Evolutionary conservation across 768 basidiomycete genomes (phyloP).

Genomic region (Boletus rufocinnamomeus): DNA sequence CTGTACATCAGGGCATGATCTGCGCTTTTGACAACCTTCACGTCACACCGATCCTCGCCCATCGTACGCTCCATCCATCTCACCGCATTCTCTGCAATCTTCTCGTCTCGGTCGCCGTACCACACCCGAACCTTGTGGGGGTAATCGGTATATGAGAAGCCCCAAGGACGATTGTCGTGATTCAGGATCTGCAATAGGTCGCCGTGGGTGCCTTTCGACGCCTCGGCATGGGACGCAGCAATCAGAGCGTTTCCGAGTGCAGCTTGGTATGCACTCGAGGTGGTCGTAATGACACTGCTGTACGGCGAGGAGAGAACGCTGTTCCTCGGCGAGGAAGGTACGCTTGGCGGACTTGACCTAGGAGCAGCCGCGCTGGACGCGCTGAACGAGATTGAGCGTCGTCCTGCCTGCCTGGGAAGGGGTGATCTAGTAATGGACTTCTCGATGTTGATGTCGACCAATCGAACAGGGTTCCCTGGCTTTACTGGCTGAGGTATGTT

Average conservation of each 20-base stretch:
- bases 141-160: conserved; percentile 83
- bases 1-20: conserved; percentile 95
- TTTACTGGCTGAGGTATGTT: conserved; percentile 21
- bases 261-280: conserved; percentile 48
- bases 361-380: conserved; percentile 31
- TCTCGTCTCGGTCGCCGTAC: conserved; percentile 94
- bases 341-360: conserved; percentile 46
- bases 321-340: conserved; percentile 54
- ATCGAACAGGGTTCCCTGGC: conserved; percentile 19
- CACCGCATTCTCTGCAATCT: conserved; percentile 88
- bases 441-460: conserved; percentile 33
- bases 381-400: conserved; percentile 72
- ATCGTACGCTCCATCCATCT: conserved; percentile 90
- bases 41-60: conserved; percentile 69
- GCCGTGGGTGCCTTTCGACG: conserved; percentile 84
- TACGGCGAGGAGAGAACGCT: conserved; percentile 40
- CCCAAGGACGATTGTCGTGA: conserved; percentile 86
- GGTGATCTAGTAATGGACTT: conserved; percentile 38
- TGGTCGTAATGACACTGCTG: conserved; percentile 23
- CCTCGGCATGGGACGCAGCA: conserved; percentile 94
- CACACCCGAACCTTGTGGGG: conserved; percentile 79
- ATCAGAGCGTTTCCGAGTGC: conserved; percentile 88
- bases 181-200: conserved; percentile 93
- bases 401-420: conserved; percentile 52
- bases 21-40: conserved; percentile 83